phyloP scores from a whole-genome alignment of 768 basidiomycete species.

The Hygrophorus russula region DNA sequence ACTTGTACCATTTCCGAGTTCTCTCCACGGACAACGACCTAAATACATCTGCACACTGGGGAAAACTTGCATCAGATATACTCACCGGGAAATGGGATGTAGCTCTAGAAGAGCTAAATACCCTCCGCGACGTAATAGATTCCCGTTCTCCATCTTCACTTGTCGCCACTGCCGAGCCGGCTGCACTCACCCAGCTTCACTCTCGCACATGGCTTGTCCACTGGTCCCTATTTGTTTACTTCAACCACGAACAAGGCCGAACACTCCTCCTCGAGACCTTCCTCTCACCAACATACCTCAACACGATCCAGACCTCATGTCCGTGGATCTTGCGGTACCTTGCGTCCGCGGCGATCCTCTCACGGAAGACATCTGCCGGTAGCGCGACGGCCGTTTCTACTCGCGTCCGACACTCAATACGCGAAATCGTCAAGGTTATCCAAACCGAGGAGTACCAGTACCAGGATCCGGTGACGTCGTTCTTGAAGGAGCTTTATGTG shows the following conservation, averaged over 20 bases:
- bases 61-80: conserved; percentile 94
- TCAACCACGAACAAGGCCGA: conserved; percentile 88
- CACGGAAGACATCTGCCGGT: conserved; percentile 60
- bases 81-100: conserved; percentile 90
- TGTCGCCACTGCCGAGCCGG: conserved; percentile 41
- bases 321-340: conserved; percentile 96
- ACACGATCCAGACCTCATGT: conserved; percentile 93
- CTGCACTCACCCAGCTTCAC: conserved; percentile 74
- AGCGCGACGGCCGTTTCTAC: conserved; percentile 39
- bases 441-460: conserved; percentile 96
- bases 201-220: conserved; percentile 94
- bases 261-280: conserved; percentile 92
- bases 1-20: conserved; percentile 97
- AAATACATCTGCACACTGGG: conserved; percentile 97
- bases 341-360: conserved; percentile 85
- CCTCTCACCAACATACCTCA: conserved; percentile 92
- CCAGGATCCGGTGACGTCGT: conserved; percentile 84
- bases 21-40: conserved; percentile 90
- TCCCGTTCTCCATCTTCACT: conserved; percentile 49
- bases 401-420: conserved; percentile 78
- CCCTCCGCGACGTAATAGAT: conserved; percentile 88
- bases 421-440: conserved; percentile 87
- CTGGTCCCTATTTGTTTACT: conserved; percentile 98
- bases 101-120: conserved; percentile 92
- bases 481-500: conserved; percentile 87